Percentiles rank a stretch among this genome's conserved stretches.
Conservation (phyloP, 306 rosid species). For the Cucumis cinereus region DNA sequence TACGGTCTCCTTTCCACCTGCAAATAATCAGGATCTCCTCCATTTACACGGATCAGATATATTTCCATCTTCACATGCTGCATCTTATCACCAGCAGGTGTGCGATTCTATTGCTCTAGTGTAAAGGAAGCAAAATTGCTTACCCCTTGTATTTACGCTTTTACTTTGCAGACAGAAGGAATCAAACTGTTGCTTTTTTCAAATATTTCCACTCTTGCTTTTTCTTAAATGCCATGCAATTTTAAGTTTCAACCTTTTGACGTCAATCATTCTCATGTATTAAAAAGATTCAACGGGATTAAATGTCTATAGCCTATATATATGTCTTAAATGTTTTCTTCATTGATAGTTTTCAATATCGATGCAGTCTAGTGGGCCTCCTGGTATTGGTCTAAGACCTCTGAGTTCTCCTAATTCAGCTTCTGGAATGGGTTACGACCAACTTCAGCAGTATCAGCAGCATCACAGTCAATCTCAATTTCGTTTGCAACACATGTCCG, state of each 20-base stretch:
- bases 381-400: slow-evolving; percentile 91
- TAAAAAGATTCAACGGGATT: not conserved
- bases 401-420: slow-evolving; percentile 64
- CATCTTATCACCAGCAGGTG: slow-evolving; percentile 91
- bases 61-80: slow-evolving; percentile 81
- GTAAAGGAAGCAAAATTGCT: not conserved
- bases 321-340: not conserved
- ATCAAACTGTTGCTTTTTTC: not conserved
- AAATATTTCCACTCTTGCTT: not conserved
- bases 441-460: slow-evolving; percentile 84
- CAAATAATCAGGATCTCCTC: slow-evolving; percentile 84
- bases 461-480: slow-evolving; percentile 82
- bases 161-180: not conserved
- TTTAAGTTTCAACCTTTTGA: not conserved
- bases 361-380: slow-evolving; percentile 76
- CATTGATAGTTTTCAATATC: not conserved
- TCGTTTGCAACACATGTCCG: slow-evolving; percentile 75
- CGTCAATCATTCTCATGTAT: not conserved
- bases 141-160: not conserved
- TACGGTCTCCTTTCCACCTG: slow-evolving; percentile 70
- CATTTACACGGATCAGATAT: slow-evolving; percentile 85
- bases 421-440: slow-evolving; percentile 86
- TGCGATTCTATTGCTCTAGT: slow-evolving; percentile 5
- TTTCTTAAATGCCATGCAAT: not conserved
- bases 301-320: not conserved